phyloP scores from a whole-genome alignment of 441 rosid genomes.

The Adansonia rubrostipa region DNA sequence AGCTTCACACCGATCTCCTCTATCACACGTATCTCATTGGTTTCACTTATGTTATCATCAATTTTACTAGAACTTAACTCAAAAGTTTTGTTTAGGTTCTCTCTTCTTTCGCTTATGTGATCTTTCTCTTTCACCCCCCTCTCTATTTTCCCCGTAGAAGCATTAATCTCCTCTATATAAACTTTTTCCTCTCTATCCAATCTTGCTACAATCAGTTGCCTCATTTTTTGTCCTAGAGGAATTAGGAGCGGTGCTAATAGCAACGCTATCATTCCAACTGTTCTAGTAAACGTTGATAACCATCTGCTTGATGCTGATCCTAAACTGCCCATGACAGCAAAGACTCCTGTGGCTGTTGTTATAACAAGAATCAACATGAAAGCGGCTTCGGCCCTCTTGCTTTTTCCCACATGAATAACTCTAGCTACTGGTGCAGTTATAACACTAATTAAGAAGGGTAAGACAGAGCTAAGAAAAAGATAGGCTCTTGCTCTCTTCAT shows the following conservation, averaged over 20 bases:
- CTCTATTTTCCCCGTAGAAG: constrained; percentile 20
- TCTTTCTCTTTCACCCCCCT: constrained; percentile 25
- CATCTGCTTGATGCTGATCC: constrained; percentile 23
- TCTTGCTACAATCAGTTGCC: constrained; percentile 29
- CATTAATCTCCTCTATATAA: constrained; percentile 34
- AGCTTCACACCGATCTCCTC: constrained; percentile 70
- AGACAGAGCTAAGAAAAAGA: constrained; percentile 65
- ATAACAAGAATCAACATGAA: constrained; percentile 52
- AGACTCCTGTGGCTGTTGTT: constrained; percentile 69
- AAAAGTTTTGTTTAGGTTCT: too few species aligned
- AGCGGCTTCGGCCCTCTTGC: constrained; percentile 34
- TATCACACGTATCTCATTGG: constrained; percentile 28
- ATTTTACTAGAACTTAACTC: background rate
- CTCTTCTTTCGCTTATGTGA: background rate
- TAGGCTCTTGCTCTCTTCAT: constrained; percentile 51
- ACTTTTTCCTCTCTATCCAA: constrained; percentile 41
- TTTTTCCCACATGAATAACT: constrained; percentile 12
- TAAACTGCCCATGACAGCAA: constrained; percentile 62
- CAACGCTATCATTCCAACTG: constrained; percentile 52
- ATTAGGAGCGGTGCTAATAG: constrained; percentile 54
- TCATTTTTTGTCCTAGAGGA: constrained; percentile 42
- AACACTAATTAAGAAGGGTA: constrained; percentile 51
- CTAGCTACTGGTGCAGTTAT: constrained; percentile 47
- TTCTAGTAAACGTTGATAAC: constrained; percentile 38
- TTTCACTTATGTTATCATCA: background rate